These are phyloP conservation scores for Rehmannia glutinosa DNA, from an alignment of 257 asterid genomes.

Conservation along the genomic window DNA sequence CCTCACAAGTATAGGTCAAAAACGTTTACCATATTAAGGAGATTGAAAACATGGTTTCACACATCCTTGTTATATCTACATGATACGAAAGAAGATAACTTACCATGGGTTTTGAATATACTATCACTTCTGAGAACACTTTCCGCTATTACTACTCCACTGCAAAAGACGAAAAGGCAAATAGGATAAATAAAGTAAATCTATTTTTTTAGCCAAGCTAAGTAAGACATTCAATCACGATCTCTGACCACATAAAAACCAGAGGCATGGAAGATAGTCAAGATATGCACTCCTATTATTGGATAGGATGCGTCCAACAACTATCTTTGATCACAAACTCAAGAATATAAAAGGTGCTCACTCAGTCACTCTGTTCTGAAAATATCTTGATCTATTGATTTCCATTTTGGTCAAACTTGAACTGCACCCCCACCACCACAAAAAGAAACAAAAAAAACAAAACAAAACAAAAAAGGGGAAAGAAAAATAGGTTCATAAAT, in stretches of 20 bases:
- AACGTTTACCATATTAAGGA: neutral
- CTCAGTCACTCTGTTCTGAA: neutral
- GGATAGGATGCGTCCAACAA: neutral
- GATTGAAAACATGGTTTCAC: slow-evolving; percentile 1
- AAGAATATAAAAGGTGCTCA: neutral
- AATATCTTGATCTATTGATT: neutral
- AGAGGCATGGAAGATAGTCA: neutral
- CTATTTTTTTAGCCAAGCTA: neutral
- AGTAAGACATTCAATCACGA: neutral
- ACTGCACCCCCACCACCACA: too few relatives aligned
- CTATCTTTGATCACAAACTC: neutral
- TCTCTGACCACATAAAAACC: neutral
- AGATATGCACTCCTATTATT: neutral
- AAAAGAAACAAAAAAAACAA: neutral
- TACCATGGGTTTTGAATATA: slow-evolving; percentile 67
- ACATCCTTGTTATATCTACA: neutral
- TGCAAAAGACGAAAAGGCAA: slow-evolving; percentile 37
- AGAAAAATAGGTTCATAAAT: neutral
- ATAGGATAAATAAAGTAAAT: slow-evolving; percentile 5
- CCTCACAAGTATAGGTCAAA: neutral
- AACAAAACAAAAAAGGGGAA: neutral
- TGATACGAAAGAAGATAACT: neutral
- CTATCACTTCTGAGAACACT: slow-evolving; percentile 53
- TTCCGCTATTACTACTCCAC: slow-evolving; percentile 97
- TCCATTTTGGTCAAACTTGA: neutral